Conservation (phyloP, 2,329 filamentous ascomycete species). For the Neopestalotiopsis sp. region DNA sequence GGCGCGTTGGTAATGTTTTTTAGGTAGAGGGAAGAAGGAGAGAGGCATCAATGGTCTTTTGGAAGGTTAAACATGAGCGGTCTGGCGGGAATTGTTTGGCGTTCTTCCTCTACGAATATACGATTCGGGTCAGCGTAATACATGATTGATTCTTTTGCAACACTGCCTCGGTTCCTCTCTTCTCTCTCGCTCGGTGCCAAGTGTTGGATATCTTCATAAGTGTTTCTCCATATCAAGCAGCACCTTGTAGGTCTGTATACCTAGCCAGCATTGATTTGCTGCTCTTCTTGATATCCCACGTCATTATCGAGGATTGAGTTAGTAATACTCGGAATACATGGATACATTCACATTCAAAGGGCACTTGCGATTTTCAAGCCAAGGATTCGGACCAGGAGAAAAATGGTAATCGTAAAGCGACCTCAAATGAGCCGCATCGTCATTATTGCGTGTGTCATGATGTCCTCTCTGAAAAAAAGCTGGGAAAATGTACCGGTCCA, state of each 20-base stretch:
- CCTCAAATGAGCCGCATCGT: neutral
- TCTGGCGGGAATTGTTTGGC: too few species aligned
- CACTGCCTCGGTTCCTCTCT: neutral
- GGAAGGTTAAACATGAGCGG: too few species aligned
- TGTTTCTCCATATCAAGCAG: too few species aligned
- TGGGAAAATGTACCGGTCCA: neutral
- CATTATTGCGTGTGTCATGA: neutral
- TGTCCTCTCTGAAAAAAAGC: neutral
- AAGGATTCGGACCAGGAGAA: neutral
- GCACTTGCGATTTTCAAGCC: too few species aligned
- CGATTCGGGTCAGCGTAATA: neutral
- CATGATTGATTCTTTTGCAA: neutral
- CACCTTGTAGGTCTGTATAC: too few species aligned
- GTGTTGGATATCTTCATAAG: neutral
- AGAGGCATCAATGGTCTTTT: too few species aligned
- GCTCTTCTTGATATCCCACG: too few species aligned
- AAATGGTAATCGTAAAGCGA: neutral
- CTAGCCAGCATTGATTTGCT: too few species aligned
- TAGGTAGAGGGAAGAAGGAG: too few species aligned
- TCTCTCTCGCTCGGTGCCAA: neutral
- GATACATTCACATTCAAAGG: too few species aligned
- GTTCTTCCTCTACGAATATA: neutral
- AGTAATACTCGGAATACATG: too few species aligned
- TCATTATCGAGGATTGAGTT: too few species aligned
- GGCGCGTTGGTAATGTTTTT: neutral